phyloP scores from a whole-genome alignment of 345 rosid species.

The Salix purpurea region DNA sequence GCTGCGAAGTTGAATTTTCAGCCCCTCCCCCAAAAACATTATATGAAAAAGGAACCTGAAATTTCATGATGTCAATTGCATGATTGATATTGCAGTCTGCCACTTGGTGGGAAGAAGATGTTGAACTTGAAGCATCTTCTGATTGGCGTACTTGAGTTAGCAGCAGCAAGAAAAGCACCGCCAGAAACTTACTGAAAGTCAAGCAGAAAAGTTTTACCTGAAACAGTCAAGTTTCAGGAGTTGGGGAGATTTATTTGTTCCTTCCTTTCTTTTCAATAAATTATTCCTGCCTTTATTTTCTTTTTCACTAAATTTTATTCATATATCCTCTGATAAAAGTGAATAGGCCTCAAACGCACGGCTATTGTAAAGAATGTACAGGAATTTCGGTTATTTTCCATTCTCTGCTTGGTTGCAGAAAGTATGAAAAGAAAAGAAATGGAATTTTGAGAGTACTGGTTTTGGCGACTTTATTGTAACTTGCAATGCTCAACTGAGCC shows the following conservation, averaged over 20 bases:
- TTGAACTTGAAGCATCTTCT: slow-evolving; percentile 68
- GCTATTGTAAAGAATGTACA: slow-evolving; percentile 1
- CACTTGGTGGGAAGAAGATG: slow-evolving; percentile 98
- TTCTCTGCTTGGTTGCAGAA: neutral
- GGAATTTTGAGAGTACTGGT: neutral
- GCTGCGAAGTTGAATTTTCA: neutral
- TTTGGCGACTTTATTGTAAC: neutral
- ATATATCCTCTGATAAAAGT: neutral
- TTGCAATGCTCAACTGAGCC: neutral
- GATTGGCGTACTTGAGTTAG: slow-evolving; percentile 71
- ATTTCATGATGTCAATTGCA: neutral
- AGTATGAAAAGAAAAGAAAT: neutral
- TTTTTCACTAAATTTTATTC: neutral
- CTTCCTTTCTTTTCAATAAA: neutral
- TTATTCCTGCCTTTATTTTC: no score
- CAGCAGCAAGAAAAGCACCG: neutral
- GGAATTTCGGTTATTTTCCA: neutral
- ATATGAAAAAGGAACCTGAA: neutral
- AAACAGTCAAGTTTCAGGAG: neutral
- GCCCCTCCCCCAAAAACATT: neutral
- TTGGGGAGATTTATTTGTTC: neutral
- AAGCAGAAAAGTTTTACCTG: neutral
- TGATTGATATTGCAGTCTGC: slow-evolving; percentile 47
- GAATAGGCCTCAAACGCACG: neutral
- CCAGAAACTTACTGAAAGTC: neutral